Evolutionary conservation across 148 eudicot species (phyloP).

Genomic region (Rhododendron mucronatum): DNA sequence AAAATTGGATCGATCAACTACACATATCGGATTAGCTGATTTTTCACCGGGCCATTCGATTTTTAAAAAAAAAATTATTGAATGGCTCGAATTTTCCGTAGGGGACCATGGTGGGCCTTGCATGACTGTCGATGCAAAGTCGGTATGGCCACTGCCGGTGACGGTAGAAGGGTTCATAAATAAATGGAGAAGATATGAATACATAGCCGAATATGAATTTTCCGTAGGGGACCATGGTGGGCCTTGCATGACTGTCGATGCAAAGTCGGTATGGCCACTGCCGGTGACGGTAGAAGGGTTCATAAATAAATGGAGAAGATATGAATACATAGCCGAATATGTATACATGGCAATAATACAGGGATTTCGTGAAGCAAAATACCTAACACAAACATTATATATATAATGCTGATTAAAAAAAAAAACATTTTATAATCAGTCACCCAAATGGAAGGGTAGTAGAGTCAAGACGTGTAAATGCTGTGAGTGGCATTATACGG

Average conservation of each 20-base stretch:
- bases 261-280: no score
- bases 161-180: not conserved
- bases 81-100: no score
- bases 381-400: not conserved
- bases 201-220: not conserved
- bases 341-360: not conserved
- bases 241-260: accelerated
- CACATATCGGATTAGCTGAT: no score
- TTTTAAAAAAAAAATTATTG: no score
- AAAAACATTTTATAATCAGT: not conserved
- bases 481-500: not conserved
- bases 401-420: not conserved
- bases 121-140: no score
- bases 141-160: no score
- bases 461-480: not conserved
- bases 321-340: not conserved
- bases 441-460: not conserved
- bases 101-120: accelerated
- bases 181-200: not conserved
- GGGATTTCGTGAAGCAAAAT: not conserved
- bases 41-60: no score
- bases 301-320: not conserved
- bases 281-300: no score
- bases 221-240: no score
- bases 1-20: no score